A percentile compares a stretch with the other conserved stretches of the same genome.
Conservation (phyloP, 495 filamentous ascomycete genomes). For the Rusavskia elegans region DNA sequence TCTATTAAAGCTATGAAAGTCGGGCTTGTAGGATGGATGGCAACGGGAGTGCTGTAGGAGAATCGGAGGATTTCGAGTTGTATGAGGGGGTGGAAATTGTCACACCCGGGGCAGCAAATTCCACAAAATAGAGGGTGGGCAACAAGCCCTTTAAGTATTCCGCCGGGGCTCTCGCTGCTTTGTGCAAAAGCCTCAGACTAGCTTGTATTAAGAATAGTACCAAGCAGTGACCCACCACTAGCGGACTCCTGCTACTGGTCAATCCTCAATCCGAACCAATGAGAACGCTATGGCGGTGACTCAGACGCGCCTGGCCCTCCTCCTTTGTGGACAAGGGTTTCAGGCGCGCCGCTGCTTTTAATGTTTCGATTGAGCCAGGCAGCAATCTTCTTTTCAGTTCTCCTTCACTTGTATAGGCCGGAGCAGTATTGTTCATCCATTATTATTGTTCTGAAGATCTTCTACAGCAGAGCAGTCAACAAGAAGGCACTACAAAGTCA, state of each 20-base stretch:
- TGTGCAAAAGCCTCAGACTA: background rate
- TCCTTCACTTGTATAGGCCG: no score
- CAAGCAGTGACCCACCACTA: background rate
- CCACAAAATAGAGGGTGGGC: background rate
- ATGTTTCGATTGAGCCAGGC: background rate
- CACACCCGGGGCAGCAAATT: background rate
- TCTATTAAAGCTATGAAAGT: constrained; percentile 10
- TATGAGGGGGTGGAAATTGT: background rate
- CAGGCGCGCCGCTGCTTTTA: background rate
- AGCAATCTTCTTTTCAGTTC: background rate
- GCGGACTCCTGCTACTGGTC: background rate
- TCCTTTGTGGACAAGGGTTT: background rate
- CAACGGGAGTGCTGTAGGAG: background rate
- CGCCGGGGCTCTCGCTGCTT: background rate
- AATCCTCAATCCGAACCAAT: background rate
- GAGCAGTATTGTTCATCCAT: background rate
- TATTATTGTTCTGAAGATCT: no score
- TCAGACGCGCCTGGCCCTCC: background rate
- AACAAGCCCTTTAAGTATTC: background rate
- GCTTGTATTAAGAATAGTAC: background rate
- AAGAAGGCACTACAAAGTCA: no score
- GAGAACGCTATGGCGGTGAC: background rate
- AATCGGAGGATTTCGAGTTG: background rate
- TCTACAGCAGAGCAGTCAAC: no score
- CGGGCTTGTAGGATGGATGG: background rate